Percentiles rank a stretch among this genome's conserved stretches.
phyloP scores from a whole-genome alignment of 495 filamentous ascomycete genomes.

The Penicillium chermesinum region DNA sequence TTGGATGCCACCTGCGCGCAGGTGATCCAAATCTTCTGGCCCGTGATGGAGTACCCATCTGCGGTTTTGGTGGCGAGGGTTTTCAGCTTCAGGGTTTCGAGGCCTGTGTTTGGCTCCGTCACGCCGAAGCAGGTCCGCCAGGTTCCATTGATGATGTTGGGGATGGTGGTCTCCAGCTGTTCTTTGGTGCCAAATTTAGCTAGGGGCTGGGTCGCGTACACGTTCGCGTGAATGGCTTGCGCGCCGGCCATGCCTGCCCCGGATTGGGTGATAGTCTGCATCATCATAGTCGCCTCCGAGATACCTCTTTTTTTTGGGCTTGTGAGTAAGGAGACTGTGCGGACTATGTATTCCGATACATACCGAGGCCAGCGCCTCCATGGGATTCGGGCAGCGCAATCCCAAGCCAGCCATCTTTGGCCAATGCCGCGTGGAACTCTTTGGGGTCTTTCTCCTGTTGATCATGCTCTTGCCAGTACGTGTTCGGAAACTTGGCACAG shows the following conservation, averaged over 20 bases:
- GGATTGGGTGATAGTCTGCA: slow-evolving; percentile 74
- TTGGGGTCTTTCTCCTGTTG: slow-evolving; percentile 62
- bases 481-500: slow-evolving; percentile 57
- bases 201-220: slow-evolving; percentile 74
- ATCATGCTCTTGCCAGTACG: slow-evolving; percentile 69
- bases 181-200: slow-evolving; percentile 61
- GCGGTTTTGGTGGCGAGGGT: slow-evolving; percentile 50
- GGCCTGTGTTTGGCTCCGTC: slow-evolving; percentile 59
- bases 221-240: slow-evolving; percentile 70
- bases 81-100: slow-evolving; percentile 65
- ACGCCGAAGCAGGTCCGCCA: slow-evolving; percentile 71
- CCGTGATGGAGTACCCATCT: slow-evolving; percentile 56
- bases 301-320: slow-evolving; percentile 44
- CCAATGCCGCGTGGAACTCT: slow-evolving; percentile 67
- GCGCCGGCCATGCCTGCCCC: slow-evolving; percentile 76
- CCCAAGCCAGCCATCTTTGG: slow-evolving; percentile 79
- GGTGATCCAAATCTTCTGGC: slow-evolving; percentile 83
- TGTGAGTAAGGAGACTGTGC: background rate
- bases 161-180: slow-evolving; percentile 57
- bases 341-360: too few relatives aligned
- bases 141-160: slow-evolving; percentile 62
- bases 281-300: slow-evolving; percentile 78
- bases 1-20: slow-evolving; percentile 70
- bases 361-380: slow-evolving; percentile 68
- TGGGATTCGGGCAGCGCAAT: slow-evolving; percentile 69